phyloP scores from a whole-genome alignment of 257 asterid genomes.

The Knoxia roxburghii region DNA sequence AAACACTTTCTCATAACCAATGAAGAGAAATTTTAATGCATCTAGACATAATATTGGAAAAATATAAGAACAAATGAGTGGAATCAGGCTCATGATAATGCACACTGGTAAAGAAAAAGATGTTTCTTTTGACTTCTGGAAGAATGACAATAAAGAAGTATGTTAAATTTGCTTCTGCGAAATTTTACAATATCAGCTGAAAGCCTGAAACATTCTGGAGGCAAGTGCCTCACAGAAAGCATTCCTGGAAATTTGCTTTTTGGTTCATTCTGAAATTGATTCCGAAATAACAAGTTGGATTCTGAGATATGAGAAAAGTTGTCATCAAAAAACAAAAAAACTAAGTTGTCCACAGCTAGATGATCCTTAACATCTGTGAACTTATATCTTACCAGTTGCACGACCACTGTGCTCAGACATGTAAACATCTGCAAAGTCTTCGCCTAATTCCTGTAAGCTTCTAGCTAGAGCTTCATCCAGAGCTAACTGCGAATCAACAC shows the following conservation, averaged over 20 bases:
- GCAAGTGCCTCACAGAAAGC: background rate
- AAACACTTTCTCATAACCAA: background rate
- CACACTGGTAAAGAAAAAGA: background rate
- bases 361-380: conserved; percentile 1
- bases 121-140: background rate
- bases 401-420: conserved; percentile 36
- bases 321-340: background rate
- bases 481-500: conserved; percentile 56
- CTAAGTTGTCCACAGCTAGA: background rate
- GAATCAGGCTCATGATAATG: background rate
- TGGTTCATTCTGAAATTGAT: background rate
- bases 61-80: background rate
- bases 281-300: background rate
- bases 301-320: background rate
- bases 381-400: conserved; percentile 33
- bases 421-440: conserved; percentile 47
- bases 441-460: conserved; percentile 70
- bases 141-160: background rate
- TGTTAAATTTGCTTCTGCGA: background rate
- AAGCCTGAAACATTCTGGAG: conserved; percentile 6
- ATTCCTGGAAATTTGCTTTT: background rate
- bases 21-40: background rate
- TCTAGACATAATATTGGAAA: background rate
- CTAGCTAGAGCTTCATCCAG: conserved; percentile 86
- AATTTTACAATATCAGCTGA: background rate